Conservation (phyloP, 345 rosid genomes). For the Psidium friedrichsthalianum region DNA sequence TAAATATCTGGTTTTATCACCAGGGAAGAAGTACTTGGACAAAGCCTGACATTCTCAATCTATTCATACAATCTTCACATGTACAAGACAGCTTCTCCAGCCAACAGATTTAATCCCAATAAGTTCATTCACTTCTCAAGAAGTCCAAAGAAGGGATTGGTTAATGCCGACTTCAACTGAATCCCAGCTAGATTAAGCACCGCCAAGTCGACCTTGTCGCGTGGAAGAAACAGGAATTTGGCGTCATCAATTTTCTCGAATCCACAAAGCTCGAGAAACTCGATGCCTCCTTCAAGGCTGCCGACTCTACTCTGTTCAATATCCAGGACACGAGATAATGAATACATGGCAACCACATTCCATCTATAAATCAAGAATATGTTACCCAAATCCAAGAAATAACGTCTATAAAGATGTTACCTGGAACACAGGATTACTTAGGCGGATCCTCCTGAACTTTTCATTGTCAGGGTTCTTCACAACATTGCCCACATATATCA, state of each 20-base stretch:
- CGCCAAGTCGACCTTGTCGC: conserved; percentile 29
- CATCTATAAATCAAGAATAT: not conserved
- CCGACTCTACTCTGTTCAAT: conserved; percentile 53
- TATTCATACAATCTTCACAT: not conserved
- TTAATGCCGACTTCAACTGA: conserved; percentile 41
- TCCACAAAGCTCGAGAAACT: conserved; percentile 84
- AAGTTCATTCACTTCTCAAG: conserved; percentile 3
- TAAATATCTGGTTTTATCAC: not conserved
- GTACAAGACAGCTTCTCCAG: not conserved
- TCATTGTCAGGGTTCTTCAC: conserved; percentile 45
- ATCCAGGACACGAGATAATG: not conserved
- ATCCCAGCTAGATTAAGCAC: conserved; percentile 42
- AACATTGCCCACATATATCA: conserved; percentile 49
- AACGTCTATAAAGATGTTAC: conserved; percentile 5
- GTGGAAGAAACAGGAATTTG: conserved; percentile 38
- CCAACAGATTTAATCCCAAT: not conserved
- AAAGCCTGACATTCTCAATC: not conserved
- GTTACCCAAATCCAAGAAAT: not conserved
- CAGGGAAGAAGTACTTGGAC: not conserved
- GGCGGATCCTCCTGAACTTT: conserved; percentile 61
- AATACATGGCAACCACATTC: not conserved
- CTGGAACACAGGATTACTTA: conserved; percentile 51
- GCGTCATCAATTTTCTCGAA: conserved; percentile 46
- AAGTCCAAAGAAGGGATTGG: conserved; percentile 74
- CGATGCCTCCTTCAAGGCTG: conserved; percentile 38